Evolutionary conservation across 345 rosid species (phyloP), one percentile per base, ranked within the genome.

Genomic region (Lepidium aucheri): DNA sequence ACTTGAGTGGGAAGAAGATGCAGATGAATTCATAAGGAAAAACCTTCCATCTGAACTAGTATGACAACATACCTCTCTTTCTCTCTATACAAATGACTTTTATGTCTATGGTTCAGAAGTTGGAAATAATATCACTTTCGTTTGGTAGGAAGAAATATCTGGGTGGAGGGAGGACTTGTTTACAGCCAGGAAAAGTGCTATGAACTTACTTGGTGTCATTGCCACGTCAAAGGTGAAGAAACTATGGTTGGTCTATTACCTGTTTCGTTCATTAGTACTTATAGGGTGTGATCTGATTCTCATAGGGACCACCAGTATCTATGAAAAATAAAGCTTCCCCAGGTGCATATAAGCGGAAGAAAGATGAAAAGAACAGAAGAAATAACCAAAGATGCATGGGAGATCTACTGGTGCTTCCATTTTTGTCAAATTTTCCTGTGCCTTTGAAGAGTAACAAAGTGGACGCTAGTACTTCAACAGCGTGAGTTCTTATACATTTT

Each of bases 91-190:
- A 14, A 8, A 43, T n/a, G 35, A 51, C 8, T 42, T 57, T 42
- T 65, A 42, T 58, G 34, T 58, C n/a, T 66, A 26, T 17, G 33
- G 26, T 63, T 24, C 12, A 20, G 45, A 50, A 11, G 32, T 35
- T 49, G 16, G 26, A 47, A 44, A 43, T 34, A 34, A 64, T 4
- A 63, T 63, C 35, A 44, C 34, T 40, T 40, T 60, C 7, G 11
- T 76, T 60, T 33, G 60, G 56, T 74, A 86, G 97, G 95, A 79
- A 74, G 95, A 87, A 77, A 72, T 86, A 76, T 87, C 92, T 75
- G 97, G 92, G 63, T 90, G 97, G 95, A 84, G 92, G 78, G 97
- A 87, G 55, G 92, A 87, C 73, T 80, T 85, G 72, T 87, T 84
- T 77, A 87, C 92, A 9, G 92, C 87, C 61, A 84, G 97, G 69